Evolutionary conservation across 2,329 filamentous ascomycete species (phyloP).

Genomic region (Huntiella bhutanensis): DNA sequence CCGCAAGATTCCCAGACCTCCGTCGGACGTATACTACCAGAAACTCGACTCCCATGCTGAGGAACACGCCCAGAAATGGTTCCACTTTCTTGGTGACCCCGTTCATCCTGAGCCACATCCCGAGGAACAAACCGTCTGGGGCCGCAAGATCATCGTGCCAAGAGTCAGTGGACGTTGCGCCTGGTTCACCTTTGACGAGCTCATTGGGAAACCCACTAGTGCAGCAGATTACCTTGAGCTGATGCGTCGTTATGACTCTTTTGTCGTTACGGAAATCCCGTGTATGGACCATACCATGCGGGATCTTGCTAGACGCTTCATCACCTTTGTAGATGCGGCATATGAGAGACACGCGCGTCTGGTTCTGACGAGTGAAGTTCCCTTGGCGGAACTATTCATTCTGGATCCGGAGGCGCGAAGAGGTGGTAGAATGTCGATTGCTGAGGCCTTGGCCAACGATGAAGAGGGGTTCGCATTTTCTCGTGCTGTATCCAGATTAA

Average conservation of each 20-base stretch:
- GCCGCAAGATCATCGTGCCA: slow-evolving; percentile 72
- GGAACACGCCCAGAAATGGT: slow-evolving; percentile 85
- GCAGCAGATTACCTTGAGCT: slow-evolving; percentile 93
- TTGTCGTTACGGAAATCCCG: slow-evolving; percentile 79
- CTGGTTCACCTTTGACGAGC: slow-evolving; percentile 79
- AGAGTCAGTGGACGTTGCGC: slow-evolving; percentile 73
- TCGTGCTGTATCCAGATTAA: slow-evolving; percentile 62
- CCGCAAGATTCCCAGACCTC: slow-evolving; percentile 83
- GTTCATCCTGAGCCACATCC: slow-evolving; percentile 55
- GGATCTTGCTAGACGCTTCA: slow-evolving; percentile 80
- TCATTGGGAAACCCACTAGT: slow-evolving; percentile 74
- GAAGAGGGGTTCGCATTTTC: slow-evolving; percentile 96
- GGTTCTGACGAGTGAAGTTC: slow-evolving; percentile 76
- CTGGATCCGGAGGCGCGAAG: slow-evolving; percentile 53
- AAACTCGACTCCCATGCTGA: slow-evolving; percentile 61
- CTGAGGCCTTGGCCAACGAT: slow-evolving; percentile 76
- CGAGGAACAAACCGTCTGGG: slow-evolving; percentile 77
- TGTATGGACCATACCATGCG: slow-evolving; percentile 76
- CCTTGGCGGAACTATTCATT: slow-evolving; percentile 70
- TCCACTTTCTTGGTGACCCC: slow-evolving; percentile 77
- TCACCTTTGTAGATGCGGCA: slow-evolving; percentile 92
- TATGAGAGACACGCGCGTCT: slow-evolving; percentile 90
- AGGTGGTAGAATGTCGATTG: slow-evolving; percentile 45
- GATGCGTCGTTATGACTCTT: slow-evolving; percentile 74
- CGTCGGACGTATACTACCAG: slow-evolving; percentile 85